Conservation (phyloP, 331 rosid genomes). For the Malus hybrid region DNA sequence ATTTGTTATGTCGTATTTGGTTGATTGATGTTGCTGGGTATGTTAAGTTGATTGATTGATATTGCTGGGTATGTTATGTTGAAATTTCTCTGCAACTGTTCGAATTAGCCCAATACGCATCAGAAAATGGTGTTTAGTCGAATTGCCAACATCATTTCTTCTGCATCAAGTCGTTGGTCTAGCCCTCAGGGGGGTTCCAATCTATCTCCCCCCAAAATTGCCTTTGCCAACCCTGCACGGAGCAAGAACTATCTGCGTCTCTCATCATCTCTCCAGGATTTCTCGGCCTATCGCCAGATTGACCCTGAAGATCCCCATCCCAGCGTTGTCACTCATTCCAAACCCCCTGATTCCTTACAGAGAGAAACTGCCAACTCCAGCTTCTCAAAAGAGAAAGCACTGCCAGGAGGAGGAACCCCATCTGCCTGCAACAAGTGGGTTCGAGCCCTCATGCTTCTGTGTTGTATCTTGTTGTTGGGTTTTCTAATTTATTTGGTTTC, state of each 20-base stretch:
- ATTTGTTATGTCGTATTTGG: neutral
- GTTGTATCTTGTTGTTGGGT: conserved; percentile 39
- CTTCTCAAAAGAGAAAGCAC: conserved; percentile 58
- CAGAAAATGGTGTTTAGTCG: conserved; percentile 47
- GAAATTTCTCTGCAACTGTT: neutral
- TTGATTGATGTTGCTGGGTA: neutral
- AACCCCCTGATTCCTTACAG: conserved; percentile 24
- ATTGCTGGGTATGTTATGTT: neutral
- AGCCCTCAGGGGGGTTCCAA: conserved; percentile 31
- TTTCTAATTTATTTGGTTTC: conserved; percentile 47
- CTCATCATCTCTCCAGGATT: conserved; percentile 85
- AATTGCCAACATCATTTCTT: conserved; percentile 37
- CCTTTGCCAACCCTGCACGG: conserved; percentile 12
- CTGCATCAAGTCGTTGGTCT: conserved; percentile 27
- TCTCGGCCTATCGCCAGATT: conserved; percentile 43
- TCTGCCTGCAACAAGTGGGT: conserved; percentile 41
- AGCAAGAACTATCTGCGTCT: conserved; percentile 40
- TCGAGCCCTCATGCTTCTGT: conserved; percentile 31
- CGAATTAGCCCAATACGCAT: neutral
- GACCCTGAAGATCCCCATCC: conserved; percentile 26
- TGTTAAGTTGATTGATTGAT: neutral
- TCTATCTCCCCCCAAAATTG: conserved; percentile 6
- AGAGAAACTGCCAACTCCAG: conserved; percentile 38
- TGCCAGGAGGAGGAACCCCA: conserved; percentile 23
- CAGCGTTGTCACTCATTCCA: conserved; percentile 6